Conservation (phyloP, 2,329 filamentous ascomycete species). For the Fusarium sp. region DNA sequence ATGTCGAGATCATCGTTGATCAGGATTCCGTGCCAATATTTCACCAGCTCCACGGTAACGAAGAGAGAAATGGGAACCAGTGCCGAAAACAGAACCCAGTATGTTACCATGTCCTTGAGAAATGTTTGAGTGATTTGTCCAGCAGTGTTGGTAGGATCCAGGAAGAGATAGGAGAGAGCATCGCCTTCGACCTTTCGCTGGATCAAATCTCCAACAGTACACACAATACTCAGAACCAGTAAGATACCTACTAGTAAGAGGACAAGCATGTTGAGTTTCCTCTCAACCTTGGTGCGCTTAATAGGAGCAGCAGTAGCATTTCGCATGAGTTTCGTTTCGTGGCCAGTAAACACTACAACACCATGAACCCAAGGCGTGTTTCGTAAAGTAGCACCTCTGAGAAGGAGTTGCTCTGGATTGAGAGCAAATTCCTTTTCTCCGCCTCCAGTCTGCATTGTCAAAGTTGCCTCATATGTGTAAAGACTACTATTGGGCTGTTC, state of each 20-base stretch:
- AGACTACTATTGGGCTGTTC: conserved; percentile 98
- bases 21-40: conserved; percentile 96
- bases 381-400: conserved; percentile 90
- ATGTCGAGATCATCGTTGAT: conserved; percentile 98
- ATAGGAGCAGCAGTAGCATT: conserved; percentile 97
- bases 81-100: conserved; percentile 97
- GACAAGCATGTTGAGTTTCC: conserved; percentile 92
- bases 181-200: conserved; percentile 70
- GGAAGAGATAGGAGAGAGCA: conserved; percentile 76
- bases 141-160: conserved; percentile 66
- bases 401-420: conserved; percentile 88
- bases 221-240: conserved; percentile 83
- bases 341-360: conserved; percentile 89
- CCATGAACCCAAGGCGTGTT: conserved; percentile 99
- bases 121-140: conserved; percentile 75
- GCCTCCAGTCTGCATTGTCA: conserved; percentile 89
- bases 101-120: conserved; percentile 93
- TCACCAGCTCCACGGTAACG: conserved; percentile 96
- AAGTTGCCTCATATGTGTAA: conserved; percentile 96
- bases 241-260: conserved; percentile 88
- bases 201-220: conserved; percentile 89
- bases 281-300: conserved; percentile 95
- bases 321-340: conserved; percentile 98
- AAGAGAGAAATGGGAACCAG: conserved; percentile 97
- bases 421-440: conserved; percentile 92